A percentile compares a stretch with the other conserved stretches of the same genome.
These are phyloP conservation scores for Bipolaris victoriae DNA, from an alignment of 2,329 filamentous ascomycete genomes.

Conservation along the genomic window DNA sequence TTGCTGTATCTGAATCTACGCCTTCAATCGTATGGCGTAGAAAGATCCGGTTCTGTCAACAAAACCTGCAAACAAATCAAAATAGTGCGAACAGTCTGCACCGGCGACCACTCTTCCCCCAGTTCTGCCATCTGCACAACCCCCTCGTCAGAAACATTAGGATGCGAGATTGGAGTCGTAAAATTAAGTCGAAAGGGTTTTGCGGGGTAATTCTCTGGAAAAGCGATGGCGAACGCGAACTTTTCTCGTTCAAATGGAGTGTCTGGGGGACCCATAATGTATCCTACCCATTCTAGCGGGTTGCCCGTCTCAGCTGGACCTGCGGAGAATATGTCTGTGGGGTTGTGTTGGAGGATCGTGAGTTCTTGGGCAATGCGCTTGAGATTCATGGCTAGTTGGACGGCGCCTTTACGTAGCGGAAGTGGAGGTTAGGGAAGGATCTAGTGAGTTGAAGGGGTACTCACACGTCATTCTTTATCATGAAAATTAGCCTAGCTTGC, in stretches of 20 bases:
- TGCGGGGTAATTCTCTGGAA: background rate
- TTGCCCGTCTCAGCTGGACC: background rate
- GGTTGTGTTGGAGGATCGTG: background rate
- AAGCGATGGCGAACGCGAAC: background rate
- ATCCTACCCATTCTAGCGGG: background rate
- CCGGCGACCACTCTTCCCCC: background rate
- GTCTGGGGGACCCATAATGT: background rate
- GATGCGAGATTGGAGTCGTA: background rate
- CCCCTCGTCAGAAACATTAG: background rate
- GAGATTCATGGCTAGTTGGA: background rate
- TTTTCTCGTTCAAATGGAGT: background rate
- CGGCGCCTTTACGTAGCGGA: too few relatives aligned
- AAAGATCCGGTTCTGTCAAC: background rate
- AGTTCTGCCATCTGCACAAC: background rate
- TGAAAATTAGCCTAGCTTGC: too few relatives aligned
- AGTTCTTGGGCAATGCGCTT: background rate
- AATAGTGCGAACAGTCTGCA: background rate
- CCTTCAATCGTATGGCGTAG: too few relatives aligned
- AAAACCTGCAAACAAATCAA: background rate
- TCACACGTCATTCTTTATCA: too few relatives aligned
- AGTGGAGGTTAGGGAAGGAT: too few relatives aligned
- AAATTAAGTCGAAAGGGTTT: background rate
- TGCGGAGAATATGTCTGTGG: background rate
- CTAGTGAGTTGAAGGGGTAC: too few relatives aligned
- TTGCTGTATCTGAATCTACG: background rate